Conservation (phyloP, 352 stramenopile genomes). For the Phytophthora litchii region DNA sequence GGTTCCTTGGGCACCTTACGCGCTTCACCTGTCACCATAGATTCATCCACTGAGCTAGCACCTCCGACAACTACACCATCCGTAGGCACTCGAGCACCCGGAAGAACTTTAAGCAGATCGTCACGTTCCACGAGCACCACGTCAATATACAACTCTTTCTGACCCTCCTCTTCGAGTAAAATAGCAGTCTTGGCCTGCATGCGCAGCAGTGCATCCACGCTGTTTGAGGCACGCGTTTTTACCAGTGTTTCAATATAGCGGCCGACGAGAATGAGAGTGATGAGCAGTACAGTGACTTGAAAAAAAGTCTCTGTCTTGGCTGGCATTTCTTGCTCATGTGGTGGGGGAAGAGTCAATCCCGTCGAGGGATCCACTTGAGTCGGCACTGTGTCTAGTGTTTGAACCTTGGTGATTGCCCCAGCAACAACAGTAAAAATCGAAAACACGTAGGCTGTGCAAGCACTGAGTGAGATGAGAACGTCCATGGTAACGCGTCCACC, state of each 20-base stretch:
- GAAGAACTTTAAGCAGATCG: constrained; percentile 73
- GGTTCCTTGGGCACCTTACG: constrained; percentile 69
- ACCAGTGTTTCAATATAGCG: constrained; percentile 79
- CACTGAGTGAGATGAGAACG: constrained; percentile 77
- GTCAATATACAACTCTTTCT: constrained; percentile 77
- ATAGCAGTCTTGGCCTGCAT: constrained; percentile 90
- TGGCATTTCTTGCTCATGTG: constrained; percentile 16
- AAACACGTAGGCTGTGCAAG: constrained; percentile 71
- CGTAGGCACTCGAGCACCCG: constrained; percentile 70
- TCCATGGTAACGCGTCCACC: constrained; percentile 76
- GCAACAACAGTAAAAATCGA: constrained; percentile 47
- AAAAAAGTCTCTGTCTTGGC: constrained; percentile 70
- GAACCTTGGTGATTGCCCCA: constrained; percentile 11
- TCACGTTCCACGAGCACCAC: constrained; percentile 75
- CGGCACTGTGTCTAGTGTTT: constrained; percentile 2
- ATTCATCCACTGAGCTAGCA: constrained; percentile 74
- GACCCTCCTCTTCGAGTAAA: constrained; percentile 63
- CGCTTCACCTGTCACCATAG: constrained; percentile 78
- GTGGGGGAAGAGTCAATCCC: not conserved
- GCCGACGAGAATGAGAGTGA: constrained; percentile 76
- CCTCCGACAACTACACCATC: constrained; percentile 75
- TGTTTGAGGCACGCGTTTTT: constrained; percentile 73
- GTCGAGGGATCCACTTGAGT: constrained; percentile 15
- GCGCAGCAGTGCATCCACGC: constrained; percentile 64
- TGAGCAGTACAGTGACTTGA: constrained; percentile 67